Evolutionary conservation across 257 asterid species (phyloP).

Genomic region (Haberlea rhodopensis): DNA sequence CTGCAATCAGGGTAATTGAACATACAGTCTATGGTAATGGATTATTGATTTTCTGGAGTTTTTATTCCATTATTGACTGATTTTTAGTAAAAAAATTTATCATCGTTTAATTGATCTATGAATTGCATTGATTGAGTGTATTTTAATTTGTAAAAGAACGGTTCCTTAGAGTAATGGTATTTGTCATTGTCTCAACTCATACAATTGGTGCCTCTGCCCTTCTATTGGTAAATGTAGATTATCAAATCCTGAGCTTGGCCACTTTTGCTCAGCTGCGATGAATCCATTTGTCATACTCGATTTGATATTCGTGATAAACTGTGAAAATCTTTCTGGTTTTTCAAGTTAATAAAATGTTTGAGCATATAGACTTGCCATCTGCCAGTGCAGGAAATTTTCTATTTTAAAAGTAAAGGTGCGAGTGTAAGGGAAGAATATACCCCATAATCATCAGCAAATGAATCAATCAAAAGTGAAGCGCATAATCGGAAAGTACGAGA

Average conservation of each 20-base stretch:
- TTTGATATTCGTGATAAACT: no score
- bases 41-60: neutral
- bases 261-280: neutral
- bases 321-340: no score
- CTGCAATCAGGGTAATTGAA: conserved; percentile 7
- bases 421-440: conserved; percentile 9
- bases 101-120: conserved; percentile 6
- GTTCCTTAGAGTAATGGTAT: neutral
- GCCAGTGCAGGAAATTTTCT: conserved; percentile 32
- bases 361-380: neutral
- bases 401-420: conserved; percentile 14
- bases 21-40: conserved; percentile 7
- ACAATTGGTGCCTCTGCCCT: conserved; percentile 10
- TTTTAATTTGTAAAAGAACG: conserved; percentile 14
- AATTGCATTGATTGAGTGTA: conserved; percentile 2
- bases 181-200: conserved; percentile 19
- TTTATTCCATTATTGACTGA: conserved; percentile 22
- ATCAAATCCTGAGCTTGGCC: neutral
- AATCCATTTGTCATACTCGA: no score
- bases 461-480: conserved; percentile 67
- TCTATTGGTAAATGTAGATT: conserved; percentile 8
- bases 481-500: conserved; percentile 76
- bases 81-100: conserved; percentile 11
- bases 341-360: neutral
- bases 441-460: conserved; percentile 35